phyloP scores from a whole-genome alignment of 495 filamentous ascomycete genomes.

The Aspergillus biplanus region DNA sequence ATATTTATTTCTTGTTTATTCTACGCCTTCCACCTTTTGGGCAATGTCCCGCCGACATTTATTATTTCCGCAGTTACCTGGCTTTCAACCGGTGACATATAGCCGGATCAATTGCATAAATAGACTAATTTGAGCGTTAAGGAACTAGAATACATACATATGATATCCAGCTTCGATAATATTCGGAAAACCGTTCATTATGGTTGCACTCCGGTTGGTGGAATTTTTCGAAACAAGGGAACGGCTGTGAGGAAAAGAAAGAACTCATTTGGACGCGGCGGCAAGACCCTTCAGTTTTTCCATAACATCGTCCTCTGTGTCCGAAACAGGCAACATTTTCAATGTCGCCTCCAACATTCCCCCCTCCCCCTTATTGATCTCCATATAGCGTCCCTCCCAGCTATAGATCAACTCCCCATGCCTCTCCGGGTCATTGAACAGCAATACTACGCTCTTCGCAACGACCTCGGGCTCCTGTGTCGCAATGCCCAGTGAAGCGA shows the following conservation, averaged over 20 bases:
- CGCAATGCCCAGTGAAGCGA: conserved; percentile 27
- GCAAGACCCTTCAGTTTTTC: conserved; percentile 12
- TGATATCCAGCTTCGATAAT: too few relatives aligned
- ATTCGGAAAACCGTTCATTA: too few relatives aligned
- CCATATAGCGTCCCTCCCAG: conserved; percentile 39
- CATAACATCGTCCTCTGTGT: conserved; percentile 25
- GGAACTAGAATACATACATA: too few relatives aligned
- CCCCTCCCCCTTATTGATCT: conserved; percentile 39
- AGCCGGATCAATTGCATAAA: too few relatives aligned
- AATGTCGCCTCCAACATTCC: conserved; percentile 29
- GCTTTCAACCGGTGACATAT: too few relatives aligned
- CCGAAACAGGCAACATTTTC: conserved; percentile 18
- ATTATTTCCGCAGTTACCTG: too few relatives aligned
- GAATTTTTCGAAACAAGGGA: not conserved
- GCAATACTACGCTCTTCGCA: conserved; percentile 38
- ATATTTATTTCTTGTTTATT: too few relatives aligned
- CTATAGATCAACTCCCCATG: conserved; percentile 46
- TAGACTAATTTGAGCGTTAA: too few relatives aligned
- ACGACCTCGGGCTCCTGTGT: conserved; percentile 42
- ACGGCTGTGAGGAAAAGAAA: not conserved
- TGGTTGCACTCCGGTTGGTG: not conserved
- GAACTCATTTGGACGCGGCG: not conserved
- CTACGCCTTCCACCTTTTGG: too few relatives aligned
- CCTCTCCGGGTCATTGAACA: conserved; percentile 39
- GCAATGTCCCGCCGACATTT: too few relatives aligned